Percentiles rank a stretch among this genome's conserved stretches.
Conservation (phyloP, 1,284 basidiomycete genomes). For the Thelephora terrestris region DNA sequence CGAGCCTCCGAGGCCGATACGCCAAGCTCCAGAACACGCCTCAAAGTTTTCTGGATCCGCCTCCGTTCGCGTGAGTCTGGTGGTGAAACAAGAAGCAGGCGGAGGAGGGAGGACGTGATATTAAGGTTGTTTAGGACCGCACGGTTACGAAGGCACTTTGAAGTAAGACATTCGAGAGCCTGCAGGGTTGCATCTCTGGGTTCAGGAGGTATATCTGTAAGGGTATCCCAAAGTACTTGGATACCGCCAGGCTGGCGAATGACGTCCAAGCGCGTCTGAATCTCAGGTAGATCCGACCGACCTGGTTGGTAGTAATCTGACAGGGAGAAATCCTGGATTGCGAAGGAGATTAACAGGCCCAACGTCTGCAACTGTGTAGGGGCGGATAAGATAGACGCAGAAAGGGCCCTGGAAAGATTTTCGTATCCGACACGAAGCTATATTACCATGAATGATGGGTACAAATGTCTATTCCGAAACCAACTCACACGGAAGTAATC, state of each 20-base stretch:
- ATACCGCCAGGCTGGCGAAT: slow-evolving; percentile 50
- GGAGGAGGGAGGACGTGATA: slow-evolving; percentile 44
- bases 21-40: slow-evolving; percentile 61
- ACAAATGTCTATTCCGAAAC: not conserved
- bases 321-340: slow-evolving; percentile 50
- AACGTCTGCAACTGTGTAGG: slow-evolving; percentile 41
- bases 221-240: slow-evolving; percentile 40
- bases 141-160: slow-evolving; percentile 54
- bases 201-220: slow-evolving; percentile 19
- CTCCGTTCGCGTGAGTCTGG: slow-evolving; percentile 34
- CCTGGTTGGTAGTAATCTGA: slow-evolving; percentile 40
- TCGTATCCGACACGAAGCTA: slow-evolving; percentile 60
- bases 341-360: slow-evolving; percentile 53
- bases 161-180: slow-evolving; percentile 50
- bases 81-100: slow-evolving; percentile 23
- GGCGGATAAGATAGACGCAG: slow-evolving; percentile 36
- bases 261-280: slow-evolving; percentile 33
- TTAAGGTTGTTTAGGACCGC: slow-evolving; percentile 50
- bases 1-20: slow-evolving; percentile 50
- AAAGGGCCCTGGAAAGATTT: slow-evolving; percentile 46
- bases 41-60: slow-evolving; percentile 48
- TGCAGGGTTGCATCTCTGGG: slow-evolving; percentile 33
- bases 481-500: slow-evolving; percentile 56
- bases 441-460: not conserved
- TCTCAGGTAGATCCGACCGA: slow-evolving; percentile 27